Evolutionary conservation across 305 asterid genomes (phyloP).

Genomic region (Fraxinus dipetala): DNA sequence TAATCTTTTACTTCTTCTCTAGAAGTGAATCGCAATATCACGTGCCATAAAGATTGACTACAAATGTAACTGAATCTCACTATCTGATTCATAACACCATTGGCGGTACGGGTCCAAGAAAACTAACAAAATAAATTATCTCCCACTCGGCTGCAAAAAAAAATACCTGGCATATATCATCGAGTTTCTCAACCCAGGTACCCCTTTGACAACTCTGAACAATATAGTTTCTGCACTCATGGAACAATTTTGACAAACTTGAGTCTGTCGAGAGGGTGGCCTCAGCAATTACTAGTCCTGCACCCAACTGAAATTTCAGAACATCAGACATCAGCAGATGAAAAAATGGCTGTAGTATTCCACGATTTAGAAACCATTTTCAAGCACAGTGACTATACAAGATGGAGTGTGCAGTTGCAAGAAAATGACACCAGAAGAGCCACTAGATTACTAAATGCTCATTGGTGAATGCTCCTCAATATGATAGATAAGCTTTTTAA

Average conservation of each 20-base stretch:
- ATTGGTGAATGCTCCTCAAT: not conserved
- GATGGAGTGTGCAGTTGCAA: not conserved
- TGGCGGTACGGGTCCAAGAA: not conserved
- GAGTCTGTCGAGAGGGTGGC: slow-evolving; percentile 57
- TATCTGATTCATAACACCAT: not conserved
- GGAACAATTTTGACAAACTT: slow-evolving; percentile 54
- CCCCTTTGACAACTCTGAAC: slow-evolving; percentile 59
- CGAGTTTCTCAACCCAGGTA: slow-evolving; percentile 34
- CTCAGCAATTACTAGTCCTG: slow-evolving; percentile 84
- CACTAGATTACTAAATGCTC: not conserved
- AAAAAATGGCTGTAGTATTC: not conserved
- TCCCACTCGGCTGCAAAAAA: not conserved
- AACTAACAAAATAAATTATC: not conserved
- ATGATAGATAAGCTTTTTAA: not conserved
- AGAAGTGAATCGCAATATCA: not conserved
- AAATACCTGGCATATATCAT: not conserved
- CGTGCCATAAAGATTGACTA: not conserved
- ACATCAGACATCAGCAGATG: not conserved
- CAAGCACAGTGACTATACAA: not conserved
- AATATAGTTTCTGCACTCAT: slow-evolving; percentile 74
- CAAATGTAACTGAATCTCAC: not conserved
- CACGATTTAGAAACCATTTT: not conserved
- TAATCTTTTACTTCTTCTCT: not conserved
- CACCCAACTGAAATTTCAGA: slow-evolving; percentile 63
- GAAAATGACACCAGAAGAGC: not conserved